Conservation (phyloP, 169 alveolate species). For the Theileria annulata region DNA sequence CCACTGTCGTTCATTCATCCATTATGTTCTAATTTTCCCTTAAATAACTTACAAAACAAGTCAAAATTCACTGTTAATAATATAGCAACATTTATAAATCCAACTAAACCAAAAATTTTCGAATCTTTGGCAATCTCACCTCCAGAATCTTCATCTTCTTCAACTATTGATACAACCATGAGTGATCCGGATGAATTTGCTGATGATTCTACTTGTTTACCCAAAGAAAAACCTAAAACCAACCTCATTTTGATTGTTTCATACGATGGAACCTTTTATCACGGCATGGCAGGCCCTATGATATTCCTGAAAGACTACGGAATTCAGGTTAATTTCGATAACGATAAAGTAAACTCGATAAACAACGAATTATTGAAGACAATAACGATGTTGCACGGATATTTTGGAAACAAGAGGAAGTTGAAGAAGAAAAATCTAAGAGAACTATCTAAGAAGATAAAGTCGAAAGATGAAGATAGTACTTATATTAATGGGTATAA, state of each 20-base stretch:
- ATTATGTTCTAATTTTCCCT: background rate
- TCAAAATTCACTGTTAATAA: background rate
- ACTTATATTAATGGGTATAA: background rate
- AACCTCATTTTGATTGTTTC: conserved; percentile 65
- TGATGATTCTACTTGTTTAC: background rate
- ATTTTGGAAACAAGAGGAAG: conserved; percentile 40
- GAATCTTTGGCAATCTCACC: background rate
- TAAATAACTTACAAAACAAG: background rate
- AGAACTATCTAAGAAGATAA: conserved; percentile 4
- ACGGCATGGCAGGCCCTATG: conserved; percentile 73
- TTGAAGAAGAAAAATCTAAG: background rate
- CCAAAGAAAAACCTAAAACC: conserved; percentile 45
- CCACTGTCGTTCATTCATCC: background rate
- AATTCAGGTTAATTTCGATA: background rate
- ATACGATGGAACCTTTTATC: conserved; percentile 72
- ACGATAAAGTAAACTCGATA: conserved; percentile 29
- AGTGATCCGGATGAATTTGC: background rate
- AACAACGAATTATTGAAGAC: conserved; percentile 63
- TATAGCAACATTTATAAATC: background rate
- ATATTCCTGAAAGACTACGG: conserved; percentile 30
- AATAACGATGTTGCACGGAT: conserved; percentile 70
- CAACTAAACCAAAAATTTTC: background rate
- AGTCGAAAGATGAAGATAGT: background rate
- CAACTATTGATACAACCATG: background rate
- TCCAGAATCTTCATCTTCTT: background rate